These are phyloP conservation scores for Roridomyces roridus DNA, from an alignment of 768 basidiomycete species.

Conservation along the genomic window DNA sequence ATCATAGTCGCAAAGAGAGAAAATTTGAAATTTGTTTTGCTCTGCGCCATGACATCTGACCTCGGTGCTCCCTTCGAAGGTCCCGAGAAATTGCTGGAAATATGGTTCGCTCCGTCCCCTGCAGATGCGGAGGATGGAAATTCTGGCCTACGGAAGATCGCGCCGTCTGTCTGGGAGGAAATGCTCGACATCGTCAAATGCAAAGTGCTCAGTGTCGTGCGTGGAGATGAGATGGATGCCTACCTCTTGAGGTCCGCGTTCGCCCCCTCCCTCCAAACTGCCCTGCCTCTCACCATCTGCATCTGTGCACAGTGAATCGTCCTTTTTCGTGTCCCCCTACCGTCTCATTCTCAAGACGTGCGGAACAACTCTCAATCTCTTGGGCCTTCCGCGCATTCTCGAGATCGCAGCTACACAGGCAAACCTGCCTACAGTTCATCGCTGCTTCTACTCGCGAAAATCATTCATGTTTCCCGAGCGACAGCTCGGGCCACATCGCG, in stretches of 20 bases:
- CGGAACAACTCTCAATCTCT: slow-evolving; percentile 96
- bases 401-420: slow-evolving; percentile 84
- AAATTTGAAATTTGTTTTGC: slow-evolving; percentile 18
- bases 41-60: slow-evolving; percentile 36
- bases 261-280: slow-evolving; percentile 11
- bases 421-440: slow-evolving; percentile 72
- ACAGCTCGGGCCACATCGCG: slow-evolving; percentile 89
- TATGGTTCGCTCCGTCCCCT: slow-evolving; percentile 92
- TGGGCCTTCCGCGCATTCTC: slow-evolving; percentile 93
- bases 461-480: slow-evolving; percentile 99
- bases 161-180: slow-evolving; percentile 86
- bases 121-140: slow-evolving; percentile 44
- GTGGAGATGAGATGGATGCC: slow-evolving; percentile 91
- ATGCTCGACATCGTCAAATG: slow-evolving; percentile 98
- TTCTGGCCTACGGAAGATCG: slow-evolving; percentile 77
- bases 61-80: slow-evolving; percentile 75
- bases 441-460: slow-evolving; percentile 98
- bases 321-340: slow-evolving; percentile 93
- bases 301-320: slow-evolving; percentile 81
- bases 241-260: slow-evolving; percentile 88
- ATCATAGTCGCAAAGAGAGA: slow-evolving; percentile 41
- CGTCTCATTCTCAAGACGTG: slow-evolving; percentile 98
- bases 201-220: slow-evolving; percentile 89
- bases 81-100: slow-evolving; percentile 93
- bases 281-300: slow-evolving; percentile 19